These are phyloP conservation scores for Candida glucosophila DNA, from an alignment of 1,139 yeast genomes.

Conservation along the genomic window DNA sequence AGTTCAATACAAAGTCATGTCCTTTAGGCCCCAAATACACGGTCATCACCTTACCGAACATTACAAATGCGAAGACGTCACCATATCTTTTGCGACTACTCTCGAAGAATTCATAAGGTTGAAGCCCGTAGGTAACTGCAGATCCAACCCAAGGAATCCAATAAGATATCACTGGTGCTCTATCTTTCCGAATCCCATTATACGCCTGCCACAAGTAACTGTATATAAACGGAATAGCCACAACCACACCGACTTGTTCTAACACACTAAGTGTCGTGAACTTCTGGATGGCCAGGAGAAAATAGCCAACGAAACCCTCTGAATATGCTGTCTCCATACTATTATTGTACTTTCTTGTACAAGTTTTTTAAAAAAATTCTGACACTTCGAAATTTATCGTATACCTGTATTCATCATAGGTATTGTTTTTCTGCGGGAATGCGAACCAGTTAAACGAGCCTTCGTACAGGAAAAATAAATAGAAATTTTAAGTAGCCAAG, in stretches of 20 bases:
- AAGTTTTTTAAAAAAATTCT: too few species aligned
- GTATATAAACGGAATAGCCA: constrained; percentile 44
- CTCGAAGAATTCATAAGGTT: constrained; percentile 84
- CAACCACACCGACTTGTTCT: constrained; percentile 29
- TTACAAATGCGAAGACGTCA: constrained; percentile 81
- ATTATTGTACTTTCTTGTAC: too few species aligned
- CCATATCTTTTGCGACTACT: constrained; percentile 76
- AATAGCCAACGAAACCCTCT: too few species aligned
- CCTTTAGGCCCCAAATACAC: constrained; percentile 97
- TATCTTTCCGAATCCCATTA: constrained; percentile 64
- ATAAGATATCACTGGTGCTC: constrained; percentile 85
- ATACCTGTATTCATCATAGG: too few species aligned
- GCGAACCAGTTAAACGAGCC: too few species aligned
- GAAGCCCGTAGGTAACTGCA: constrained; percentile 81
- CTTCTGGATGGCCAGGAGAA: too few species aligned
- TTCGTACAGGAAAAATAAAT: too few species aligned
- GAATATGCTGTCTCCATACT: too few species aligned
- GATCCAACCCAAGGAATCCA: constrained; percentile 96
- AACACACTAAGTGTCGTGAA: constrained; percentile 18
- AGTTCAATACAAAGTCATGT: constrained; percentile 91
- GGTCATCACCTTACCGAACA: constrained; percentile 89
- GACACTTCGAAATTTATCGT: too few species aligned
- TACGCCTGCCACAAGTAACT: constrained; percentile 64
- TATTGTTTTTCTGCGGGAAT: too few species aligned
- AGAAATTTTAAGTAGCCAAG: too few species aligned